These are phyloP conservation scores for Ambrosiella xylebori DNA, from an alignment of 2,329 filamentous ascomycete genomes.

Conservation along the genomic window DNA sequence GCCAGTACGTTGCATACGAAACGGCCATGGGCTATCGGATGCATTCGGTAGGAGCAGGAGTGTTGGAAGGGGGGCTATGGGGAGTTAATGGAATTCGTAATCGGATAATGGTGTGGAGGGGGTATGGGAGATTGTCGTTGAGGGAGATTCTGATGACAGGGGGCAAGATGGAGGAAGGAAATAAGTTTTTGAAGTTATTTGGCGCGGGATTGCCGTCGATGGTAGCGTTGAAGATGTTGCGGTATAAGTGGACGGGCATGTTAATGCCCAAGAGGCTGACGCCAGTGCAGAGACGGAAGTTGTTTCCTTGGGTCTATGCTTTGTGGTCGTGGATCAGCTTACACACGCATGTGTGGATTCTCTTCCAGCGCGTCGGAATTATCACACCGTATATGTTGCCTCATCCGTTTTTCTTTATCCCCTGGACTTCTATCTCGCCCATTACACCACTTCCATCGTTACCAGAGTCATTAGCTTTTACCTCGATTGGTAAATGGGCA, in stretches of 20 bases:
- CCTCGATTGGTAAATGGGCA: slow-evolving; percentile 27
- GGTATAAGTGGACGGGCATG: slow-evolving; percentile 5
- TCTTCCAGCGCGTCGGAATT: slow-evolving; percentile 34
- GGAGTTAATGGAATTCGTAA: slow-evolving; percentile 35
- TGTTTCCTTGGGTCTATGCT: slow-evolving; percentile 5
- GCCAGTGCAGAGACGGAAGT: not conserved
- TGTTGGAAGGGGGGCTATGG: slow-evolving; percentile 30
- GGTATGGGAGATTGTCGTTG: slow-evolving; percentile 31
- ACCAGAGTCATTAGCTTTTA: slow-evolving; percentile 22
- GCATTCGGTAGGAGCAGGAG: slow-evolving; percentile 20
- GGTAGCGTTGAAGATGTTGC: slow-evolving; percentile 17
- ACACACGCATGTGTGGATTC: slow-evolving; percentile 35
- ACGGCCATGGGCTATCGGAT: slow-evolving; percentile 27
- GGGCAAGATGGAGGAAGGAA: slow-evolving; percentile 20
- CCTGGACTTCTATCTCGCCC: slow-evolving; percentile 34
- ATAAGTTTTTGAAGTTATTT: slow-evolving; percentile 20
- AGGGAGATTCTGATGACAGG: slow-evolving; percentile 24
- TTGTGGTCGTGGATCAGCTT: slow-evolving; percentile 11
- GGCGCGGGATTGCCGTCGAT: slow-evolving; percentile 26
- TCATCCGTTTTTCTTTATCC: slow-evolving; percentile 32
- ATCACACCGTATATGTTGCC: slow-evolving; percentile 28
- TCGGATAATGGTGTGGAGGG: slow-evolving; percentile 30
- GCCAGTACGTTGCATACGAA: slow-evolving; percentile 27
- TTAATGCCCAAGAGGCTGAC: slow-evolving; percentile 1
- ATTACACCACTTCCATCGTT: slow-evolving; percentile 29